Evolutionary conservation across 75 land plant genomes (phyloP).

Genomic region (Cupressus sempervirens): DNA sequence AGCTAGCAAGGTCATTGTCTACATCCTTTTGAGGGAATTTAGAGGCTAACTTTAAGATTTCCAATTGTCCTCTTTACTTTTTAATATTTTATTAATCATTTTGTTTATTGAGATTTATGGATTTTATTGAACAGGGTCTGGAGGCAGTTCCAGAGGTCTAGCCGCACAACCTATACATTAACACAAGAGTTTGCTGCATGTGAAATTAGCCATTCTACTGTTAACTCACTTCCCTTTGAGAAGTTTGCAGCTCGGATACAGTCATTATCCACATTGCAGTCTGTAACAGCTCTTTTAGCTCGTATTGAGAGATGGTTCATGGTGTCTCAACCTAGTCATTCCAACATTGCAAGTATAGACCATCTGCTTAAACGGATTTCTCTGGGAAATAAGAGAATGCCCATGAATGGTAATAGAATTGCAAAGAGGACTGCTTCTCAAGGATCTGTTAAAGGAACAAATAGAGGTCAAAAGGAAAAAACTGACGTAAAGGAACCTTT

Average conservation of each 20-base stretch:
- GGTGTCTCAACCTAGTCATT: constrained; percentile 25
- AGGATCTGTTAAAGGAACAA: constrained; percentile 2
- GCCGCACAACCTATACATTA: constrained; percentile 64
- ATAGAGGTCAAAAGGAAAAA: constrained; percentile 18
- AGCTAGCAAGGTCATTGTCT: constrained; percentile 66
- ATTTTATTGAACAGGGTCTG: constrained; percentile 57
- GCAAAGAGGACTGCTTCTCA: constrained; percentile 5
- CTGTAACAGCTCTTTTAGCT: constrained; percentile 79
- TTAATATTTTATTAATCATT: not conserved
- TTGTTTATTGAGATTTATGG: not conserved
- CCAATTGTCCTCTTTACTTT: not conserved
- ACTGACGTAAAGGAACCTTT: constrained; percentile 30
- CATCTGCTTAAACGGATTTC: constrained; percentile 81
- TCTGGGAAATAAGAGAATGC: constrained; percentile 41
- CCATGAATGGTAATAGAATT: constrained; percentile 13
- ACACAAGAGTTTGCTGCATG: constrained; percentile 62
- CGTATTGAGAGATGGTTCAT: constrained; percentile 78
- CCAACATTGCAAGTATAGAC: constrained; percentile 52
- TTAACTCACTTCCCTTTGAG: constrained; percentile 79
- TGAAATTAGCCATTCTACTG: constrained; percentile 43
- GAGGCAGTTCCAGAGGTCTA: constrained; percentile 69
- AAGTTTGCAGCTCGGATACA: constrained; percentile 81
- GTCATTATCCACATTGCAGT: constrained; percentile 60
- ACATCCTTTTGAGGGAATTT: not conserved
- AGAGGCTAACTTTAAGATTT: not conserved